Percentiles rank a stretch among this genome's conserved stretches.
Evolutionary conservation across 2,329 filamentous ascomycete genomes (phyloP).

Genomic region (Pseudocercospora ulei): DNA sequence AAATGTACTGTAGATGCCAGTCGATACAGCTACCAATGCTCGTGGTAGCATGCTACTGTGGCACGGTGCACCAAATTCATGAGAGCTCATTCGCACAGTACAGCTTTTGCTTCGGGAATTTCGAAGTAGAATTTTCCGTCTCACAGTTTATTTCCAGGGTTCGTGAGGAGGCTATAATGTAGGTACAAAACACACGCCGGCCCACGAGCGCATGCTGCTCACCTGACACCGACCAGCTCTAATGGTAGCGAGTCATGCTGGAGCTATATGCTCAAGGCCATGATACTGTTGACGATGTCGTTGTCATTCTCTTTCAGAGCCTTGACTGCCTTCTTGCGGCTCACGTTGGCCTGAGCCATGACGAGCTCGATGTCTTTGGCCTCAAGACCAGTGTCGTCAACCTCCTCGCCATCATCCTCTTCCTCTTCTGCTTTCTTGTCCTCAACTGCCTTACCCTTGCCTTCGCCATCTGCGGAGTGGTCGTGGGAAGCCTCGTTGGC

Average conservation of each 20-base stretch:
- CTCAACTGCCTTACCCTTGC: slow-evolving; percentile 62
- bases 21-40: too few species aligned
- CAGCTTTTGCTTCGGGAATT: too few species aligned
- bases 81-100: too few species aligned
- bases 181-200: slow-evolving; percentile 2
- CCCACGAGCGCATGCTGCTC: not conserved
- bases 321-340: slow-evolving; percentile 97
- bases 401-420: slow-evolving; percentile 90
- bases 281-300: slow-evolving; percentile 99
- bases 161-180: slow-evolving; percentile 2
- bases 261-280: slow-evolving; percentile 62
- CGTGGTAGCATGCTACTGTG: too few species aligned
- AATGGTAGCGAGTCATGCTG: not conserved
- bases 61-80: too few species aligned
- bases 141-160: slow-evolving; percentile 6
- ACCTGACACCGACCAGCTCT: too few species aligned
- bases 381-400: slow-evolving; percentile 87
- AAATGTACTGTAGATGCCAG: too few species aligned
- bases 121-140: slow-evolving; percentile 5
- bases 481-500: slow-evolving; percentile 60
- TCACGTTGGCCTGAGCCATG: slow-evolving; percentile 95
- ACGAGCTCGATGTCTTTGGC: slow-evolving; percentile 99
- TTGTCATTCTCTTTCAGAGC: slow-evolving; percentile 98
- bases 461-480: slow-evolving; percentile 66
- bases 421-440: slow-evolving; percentile 57